A percentile compares a stretch with the other conserved stretches of the same genome.
These are phyloP conservation scores for Camelina laxa DNA, from an alignment of 345 rosid genomes.

Conservation along the genomic window DNA sequence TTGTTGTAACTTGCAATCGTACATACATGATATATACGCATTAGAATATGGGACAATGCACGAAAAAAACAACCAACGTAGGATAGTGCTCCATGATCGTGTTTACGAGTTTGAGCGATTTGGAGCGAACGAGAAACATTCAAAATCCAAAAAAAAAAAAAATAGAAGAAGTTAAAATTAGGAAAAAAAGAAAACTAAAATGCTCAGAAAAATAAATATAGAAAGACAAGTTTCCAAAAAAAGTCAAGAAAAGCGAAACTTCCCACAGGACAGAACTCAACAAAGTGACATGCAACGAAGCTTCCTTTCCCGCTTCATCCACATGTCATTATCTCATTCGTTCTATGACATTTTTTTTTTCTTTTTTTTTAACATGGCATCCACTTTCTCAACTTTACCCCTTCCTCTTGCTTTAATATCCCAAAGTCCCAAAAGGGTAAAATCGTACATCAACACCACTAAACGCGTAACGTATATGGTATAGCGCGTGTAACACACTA, in stretches of 20 bases:
- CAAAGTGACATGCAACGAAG: slow-evolving; percentile 25
- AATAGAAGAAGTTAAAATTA: no score
- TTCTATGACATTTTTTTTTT: slow-evolving; percentile 8
- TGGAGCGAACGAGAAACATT: no score
- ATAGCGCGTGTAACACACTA: slow-evolving; percentile 16
- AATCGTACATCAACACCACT: neutral
- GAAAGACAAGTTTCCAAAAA: neutral
- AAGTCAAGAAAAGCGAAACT: slow-evolving; percentile 13
- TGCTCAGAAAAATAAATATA: no score
- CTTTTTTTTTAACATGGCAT: neutral
- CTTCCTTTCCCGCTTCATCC: slow-evolving; percentile 25
- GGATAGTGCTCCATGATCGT: no score
- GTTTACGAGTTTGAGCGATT: no score
- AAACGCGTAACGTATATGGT: slow-evolving; percentile 32
- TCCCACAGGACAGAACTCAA: slow-evolving; percentile 22
- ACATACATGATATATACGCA: no score
- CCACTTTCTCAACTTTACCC: slow-evolving; percentile 26
- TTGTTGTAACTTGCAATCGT: no score
- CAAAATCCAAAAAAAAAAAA: no score
- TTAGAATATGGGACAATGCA: no score
- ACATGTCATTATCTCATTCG: slow-evolving; percentile 19
- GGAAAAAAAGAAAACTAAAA: no score
- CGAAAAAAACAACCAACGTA: no score
- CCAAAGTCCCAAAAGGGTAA: slow-evolving; percentile 6
- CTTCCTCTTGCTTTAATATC: neutral